Base-by-base conservation (phyloP, 148 eudicot species). In the Mesembryanthemum crystallinum region DNA sequence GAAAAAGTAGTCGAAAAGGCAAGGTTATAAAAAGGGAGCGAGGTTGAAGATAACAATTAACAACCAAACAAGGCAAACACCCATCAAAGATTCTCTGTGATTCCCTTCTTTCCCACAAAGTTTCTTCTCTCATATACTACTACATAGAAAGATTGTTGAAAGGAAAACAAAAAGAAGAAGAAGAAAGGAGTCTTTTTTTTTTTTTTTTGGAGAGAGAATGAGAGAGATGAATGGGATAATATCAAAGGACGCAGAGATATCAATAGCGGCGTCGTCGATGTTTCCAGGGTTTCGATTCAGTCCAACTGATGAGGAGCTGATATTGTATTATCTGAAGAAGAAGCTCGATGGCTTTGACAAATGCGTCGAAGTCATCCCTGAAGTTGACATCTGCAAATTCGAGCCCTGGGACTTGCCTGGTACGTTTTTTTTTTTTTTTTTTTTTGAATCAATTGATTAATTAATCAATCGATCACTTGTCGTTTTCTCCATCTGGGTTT, bases 321-420 rank as follows among this genome's bases (percentile, higher is more conserved):
- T 93, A 11, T 70, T 84, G 42, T 87, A 85, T 78, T 93, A 93
- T 75, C 67, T 93, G 35, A 87, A 75, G 82, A 89, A 85, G 70
- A 93, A 93, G 83, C 52, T 89, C 7, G 82, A 88, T 4, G 98
- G 96, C 3, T 80, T 37, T 49, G 82, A 87, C 11, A 75, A 80
- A 30, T 82, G 85, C 57, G 96, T 91, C 12, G 89, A 88, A 39
- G 83, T 91, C 18, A 91, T 93, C 58, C 74, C 92, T 4, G 92
- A 89, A 64, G 83, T 93, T 72, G 98, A 93, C 54, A 88, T 93
- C 73, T 88, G 91, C 68, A 81, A 78, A 61, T 77, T 58, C 45
- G 94, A 93, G 87, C 98, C 98, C 1, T 93, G 98, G 98, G 98
- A 93, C 37, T 85, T 93, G 55, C 98, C 98, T 84, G 93, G 98